Evolutionary conservation across 257 asterid species (phyloP), one percentile per base, ranked within the genome.

Genomic region (Nyctanthes arbortristis): DNA sequence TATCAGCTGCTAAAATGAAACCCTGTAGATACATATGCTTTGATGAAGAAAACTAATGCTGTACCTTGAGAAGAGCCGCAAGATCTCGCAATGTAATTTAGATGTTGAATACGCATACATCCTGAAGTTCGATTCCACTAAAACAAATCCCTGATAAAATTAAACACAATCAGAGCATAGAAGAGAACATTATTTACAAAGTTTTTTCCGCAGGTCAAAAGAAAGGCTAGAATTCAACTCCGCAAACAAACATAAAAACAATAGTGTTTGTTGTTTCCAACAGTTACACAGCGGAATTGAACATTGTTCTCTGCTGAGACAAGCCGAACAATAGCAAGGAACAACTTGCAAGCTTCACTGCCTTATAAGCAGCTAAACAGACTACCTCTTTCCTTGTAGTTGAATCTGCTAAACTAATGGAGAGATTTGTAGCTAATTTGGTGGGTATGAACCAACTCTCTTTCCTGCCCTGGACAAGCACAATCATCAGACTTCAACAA

Each of bases 361-460:
- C 5, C 29, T 11, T 1, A 22, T 31, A 64, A 22, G 65, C n/a
- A 10, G 2, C 66, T 39, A 58, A 35, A 58, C 45, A 64, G 68
- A 39, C 57, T 77, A 88, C 97, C 96, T 94, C 86, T 77, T 94
- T 94, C 71, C 99, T 86, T 35, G 95, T 60, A 30, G 97, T 75
- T 35, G 97, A 79, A 79, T 94, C 99, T 1, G 99, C 87, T 83
- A 94, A 85, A 87, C 97, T 89, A 68, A 88, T 88, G 72, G 99
- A 94, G 74, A 94, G 95, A 75, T 91, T 91, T 77, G 99, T 94
- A 40, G 97, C 97, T 64, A 94, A 78, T 81, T 91, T 94, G 67
- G 99, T 89, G 65, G 96, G 99, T 76, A 91, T 91, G 60, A 91
- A 94, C 99, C 99, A 94, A 78, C 97, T 79, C 73, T 91, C 97